Evolutionary conservation across 2,329 filamentous ascomycete species (phyloP).

Genomic region (Colletotrichum limetticola): DNA sequence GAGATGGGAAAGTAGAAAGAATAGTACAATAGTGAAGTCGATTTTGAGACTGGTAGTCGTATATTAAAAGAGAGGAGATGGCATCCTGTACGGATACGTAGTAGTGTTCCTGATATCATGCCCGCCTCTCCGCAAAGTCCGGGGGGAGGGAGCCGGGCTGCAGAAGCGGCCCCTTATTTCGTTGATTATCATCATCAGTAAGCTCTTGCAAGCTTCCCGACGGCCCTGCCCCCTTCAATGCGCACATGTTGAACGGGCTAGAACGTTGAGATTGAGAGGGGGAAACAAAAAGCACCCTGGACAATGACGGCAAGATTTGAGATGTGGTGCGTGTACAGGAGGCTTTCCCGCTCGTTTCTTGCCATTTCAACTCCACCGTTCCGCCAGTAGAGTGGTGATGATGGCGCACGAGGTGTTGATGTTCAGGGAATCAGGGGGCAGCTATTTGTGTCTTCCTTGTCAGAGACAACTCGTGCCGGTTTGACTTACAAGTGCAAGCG

Average conservation of each 20-base stretch:
- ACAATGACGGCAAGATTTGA: constrained; percentile 1
- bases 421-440: constrained; percentile 26
- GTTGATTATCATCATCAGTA: neutral
- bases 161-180: constrained; percentile 8
- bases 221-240: constrained; percentile 8
- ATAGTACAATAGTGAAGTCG: neutral
- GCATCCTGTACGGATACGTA: neutral
- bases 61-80: constrained; percentile 8
- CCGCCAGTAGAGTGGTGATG: constrained; percentile 23
- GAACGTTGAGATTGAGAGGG: constrained; percentile 10
- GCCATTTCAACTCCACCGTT: neutral
- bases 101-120: constrained; percentile 6
- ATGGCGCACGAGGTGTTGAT: constrained; percentile 19
- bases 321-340: constrained; percentile 6
- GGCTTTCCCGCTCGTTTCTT: constrained; percentile 20
- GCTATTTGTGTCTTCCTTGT: constrained; percentile 22
- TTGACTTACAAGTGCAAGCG: constrained; percentile 26
- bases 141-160: constrained; percentile 12
- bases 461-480: constrained; percentile 20
- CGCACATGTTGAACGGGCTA: constrained; percentile 12
- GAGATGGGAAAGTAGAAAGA: neutral
- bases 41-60: constrained; percentile 24
- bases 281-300: constrained; percentile 10
- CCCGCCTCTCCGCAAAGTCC: constrained; percentile 2
- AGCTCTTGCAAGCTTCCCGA: constrained; percentile 1